Base-by-base conservation (phyloP, 129 eudicot species). In the Flaveria linearis region DNA sequence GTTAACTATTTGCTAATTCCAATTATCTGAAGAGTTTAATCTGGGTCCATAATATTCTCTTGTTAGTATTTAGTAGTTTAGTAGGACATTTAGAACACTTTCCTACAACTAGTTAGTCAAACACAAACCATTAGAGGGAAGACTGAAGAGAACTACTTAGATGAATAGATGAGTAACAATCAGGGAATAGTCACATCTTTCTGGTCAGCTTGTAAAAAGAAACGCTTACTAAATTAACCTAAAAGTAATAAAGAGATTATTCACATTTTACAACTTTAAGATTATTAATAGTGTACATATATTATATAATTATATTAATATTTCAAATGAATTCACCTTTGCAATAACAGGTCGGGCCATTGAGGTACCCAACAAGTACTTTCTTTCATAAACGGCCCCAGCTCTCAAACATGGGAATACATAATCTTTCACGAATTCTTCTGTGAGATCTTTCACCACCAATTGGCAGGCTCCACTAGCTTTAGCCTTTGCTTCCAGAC, bases 301-400 rank as follows among this genome's bases (percentile, higher is more conserved):
- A 33, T 33, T 33, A 33, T 33, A 36, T 36, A 36, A 68, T 10
- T 12, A 55, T 55, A 30, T 4, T 57, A 58, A 12, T 65, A 28
- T 16, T 16, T 26, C 15, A 62, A 11, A 8, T 61, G 11, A 39
- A 43, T 77, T 75, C 64, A 94, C 99, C 99, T 94, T 94, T 15
- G 97, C 97, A 74, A 94, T 94, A 64, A 94, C 99, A 13, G 99
- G 99, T 0, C 97, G 96, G 56, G 99, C 99, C 99, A 94, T 94
- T 73, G 99, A 94, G 41, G 99, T 94, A 25, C 99, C 97, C 79
- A 94, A 84, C 87, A 89, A 89, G 85, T 94, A 94, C 88, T 91
- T 94, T 72, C 99, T 83, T 72, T 94, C 97, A 30, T 94, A 94
- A 51, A 91, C 80, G 17, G 99, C 97, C 72, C 99, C 99, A 49